Evolutionary conservation across 2,329 filamentous ascomycete genomes (phyloP).

Genomic region (Pseudogymnoascus sp.): DNA sequence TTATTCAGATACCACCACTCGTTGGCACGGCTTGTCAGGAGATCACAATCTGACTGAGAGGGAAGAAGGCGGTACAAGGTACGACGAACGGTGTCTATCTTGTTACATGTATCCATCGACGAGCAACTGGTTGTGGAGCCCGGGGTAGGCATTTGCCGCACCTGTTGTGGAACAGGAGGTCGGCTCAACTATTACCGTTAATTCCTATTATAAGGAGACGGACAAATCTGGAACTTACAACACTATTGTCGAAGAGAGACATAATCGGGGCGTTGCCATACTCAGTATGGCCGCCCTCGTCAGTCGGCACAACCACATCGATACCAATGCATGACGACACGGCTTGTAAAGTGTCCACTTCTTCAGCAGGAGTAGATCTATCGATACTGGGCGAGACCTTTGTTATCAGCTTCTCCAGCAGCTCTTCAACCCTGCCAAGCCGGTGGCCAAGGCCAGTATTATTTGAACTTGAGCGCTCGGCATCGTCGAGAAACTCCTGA

Average conservation of each 20-base stretch:
- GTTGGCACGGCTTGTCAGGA: constrained; percentile 18
- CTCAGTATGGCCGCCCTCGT: constrained; percentile 8
- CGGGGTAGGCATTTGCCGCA: constrained; percentile 19
- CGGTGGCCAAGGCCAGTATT: constrained; percentile 23
- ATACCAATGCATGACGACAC: constrained; percentile 20
- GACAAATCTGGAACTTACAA: constrained; percentile 17
- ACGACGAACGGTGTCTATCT: constrained; percentile 23
- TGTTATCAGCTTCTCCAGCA: constrained; percentile 24
- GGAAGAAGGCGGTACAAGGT: constrained; percentile 24
- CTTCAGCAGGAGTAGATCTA: neutral
- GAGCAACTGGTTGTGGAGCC: constrained; percentile 11
- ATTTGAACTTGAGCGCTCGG: constrained; percentile 19
- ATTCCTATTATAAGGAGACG: neutral
- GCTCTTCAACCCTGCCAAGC: constrained; percentile 24
- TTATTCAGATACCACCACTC: constrained; percentile 24
- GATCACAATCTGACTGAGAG: constrained; percentile 22
- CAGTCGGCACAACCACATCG: constrained; percentile 23
- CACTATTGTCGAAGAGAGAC: constrained; percentile 25
- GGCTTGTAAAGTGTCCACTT: neutral
- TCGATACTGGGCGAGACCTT: constrained; percentile 23
- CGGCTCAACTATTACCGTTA: constrained; percentile 6
- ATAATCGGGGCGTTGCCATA: constrained; percentile 20
- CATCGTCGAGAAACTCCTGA: constrained; percentile 28
- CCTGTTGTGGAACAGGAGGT: neutral
- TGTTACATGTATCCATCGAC: constrained; percentile 16